Conservation (phyloP, 108 stramenopile species). For the Discostella pseudostelligera region DNA sequence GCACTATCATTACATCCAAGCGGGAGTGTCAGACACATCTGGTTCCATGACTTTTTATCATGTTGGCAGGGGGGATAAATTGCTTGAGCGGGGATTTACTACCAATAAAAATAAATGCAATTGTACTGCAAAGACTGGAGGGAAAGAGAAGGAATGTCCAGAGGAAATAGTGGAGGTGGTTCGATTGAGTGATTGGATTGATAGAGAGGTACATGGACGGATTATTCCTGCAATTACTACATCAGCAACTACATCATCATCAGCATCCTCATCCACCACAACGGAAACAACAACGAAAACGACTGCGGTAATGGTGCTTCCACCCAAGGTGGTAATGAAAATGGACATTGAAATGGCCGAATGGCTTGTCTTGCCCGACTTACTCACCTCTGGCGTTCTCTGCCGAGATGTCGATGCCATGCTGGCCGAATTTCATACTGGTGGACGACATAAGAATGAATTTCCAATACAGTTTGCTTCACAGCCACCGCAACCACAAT, state of each 20-base stretch:
- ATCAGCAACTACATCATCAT: not conserved
- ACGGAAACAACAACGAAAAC: not conserved
- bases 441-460: not conserved
- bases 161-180: constrained; percentile 16
- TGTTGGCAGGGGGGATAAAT: constrained; percentile 5
- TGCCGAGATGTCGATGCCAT: constrained; percentile 33
- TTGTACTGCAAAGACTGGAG: not conserved
- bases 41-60: constrained; percentile 40
- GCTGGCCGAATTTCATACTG: constrained; percentile 38
- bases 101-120: constrained; percentile 5
- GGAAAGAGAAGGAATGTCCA: not conserved
- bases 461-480: constrained; percentile 6
- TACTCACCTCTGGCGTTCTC: constrained; percentile 18
- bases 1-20: constrained; percentile 23
- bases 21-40: constrained; percentile 23
- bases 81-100: constrained; percentile 32
- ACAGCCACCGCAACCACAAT: no score
- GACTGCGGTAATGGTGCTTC: not conserved
- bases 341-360: constrained; percentile 45
- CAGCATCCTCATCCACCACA: not conserved
- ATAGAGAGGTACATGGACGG: constrained; percentile 27
- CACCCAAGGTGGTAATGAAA: constrained; percentile 38
- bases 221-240: not conserved
- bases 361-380: constrained; percentile 35
- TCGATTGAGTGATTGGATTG: constrained; percentile 33